A percentile compares a stretch with the other conserved stretches of the same genome.
Conservation (phyloP, 2,329 filamentous ascomycete species). For the Knoxdaviesia proteae region DNA sequence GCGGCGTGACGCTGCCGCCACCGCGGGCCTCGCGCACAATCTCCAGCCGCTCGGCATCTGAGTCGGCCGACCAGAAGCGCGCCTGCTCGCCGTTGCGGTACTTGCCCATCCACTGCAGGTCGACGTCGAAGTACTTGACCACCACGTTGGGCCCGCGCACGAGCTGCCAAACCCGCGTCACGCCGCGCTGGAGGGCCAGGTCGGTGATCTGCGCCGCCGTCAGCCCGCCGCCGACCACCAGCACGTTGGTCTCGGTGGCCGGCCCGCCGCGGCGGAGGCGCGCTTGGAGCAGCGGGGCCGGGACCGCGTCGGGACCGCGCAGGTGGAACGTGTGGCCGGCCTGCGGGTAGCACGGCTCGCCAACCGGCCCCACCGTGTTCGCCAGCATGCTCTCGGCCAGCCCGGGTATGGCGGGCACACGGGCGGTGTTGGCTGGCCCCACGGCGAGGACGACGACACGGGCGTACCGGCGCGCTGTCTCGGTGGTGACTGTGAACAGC, state of each 20-base stretch:
- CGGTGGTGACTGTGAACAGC: conserved; percentile 44
- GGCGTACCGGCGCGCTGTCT: conserved; percentile 31
- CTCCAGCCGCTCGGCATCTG: conserved; percentile 44
- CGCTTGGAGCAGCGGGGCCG: conserved; percentile 25
- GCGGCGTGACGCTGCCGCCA: conserved; percentile 57
- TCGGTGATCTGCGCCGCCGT: conserved; percentile 58
- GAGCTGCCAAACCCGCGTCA: conserved; percentile 47
- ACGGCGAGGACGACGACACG: conserved; percentile 48
- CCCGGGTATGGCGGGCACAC: conserved; percentile 18
- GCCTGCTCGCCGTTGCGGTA: conserved; percentile 62
- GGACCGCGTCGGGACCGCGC: conserved; percentile 21
- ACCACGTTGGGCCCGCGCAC: conserved; percentile 33
- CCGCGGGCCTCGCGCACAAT: conserved; percentile 46
- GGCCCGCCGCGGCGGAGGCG: conserved; percentile 20
- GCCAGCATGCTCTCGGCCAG: conserved; percentile 6
- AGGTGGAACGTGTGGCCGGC: conserved; percentile 46
- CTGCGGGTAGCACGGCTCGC: conserved; percentile 13
- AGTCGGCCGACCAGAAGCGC: conserved; percentile 56
- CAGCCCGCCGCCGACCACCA: conserved; percentile 56
- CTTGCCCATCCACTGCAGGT: conserved; percentile 62
- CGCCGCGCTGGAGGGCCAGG: conserved; percentile 40
- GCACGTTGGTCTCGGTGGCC: conserved; percentile 33
- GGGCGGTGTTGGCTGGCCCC: conserved; percentile 42
- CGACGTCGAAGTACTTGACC: conserved; percentile 61
- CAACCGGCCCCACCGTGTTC: conserved; percentile 1